Conservation (phyloP, 2,329 filamentous ascomycete species). For the Aureobasidium sp. region DNA sequence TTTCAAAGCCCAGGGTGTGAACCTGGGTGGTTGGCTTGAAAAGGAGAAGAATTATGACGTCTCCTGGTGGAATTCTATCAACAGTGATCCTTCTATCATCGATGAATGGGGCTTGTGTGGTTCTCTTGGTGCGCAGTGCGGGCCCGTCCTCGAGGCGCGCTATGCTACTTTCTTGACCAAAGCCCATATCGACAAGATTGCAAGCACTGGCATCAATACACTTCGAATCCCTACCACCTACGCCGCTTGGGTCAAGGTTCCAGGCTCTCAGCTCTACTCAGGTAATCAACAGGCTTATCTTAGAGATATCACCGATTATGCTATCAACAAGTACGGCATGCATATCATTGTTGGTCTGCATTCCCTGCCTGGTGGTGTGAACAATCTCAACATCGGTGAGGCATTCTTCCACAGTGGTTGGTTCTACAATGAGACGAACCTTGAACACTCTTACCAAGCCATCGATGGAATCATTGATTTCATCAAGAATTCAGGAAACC, state of each 20-base stretch:
- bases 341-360: not conserved
- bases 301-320: not conserved
- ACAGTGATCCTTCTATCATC: slow-evolving; percentile 17
- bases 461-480: not conserved
- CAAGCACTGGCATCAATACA: not conserved
- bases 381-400: not conserved
- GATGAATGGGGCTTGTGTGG: not conserved
- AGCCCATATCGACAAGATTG: not conserved
- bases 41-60: slow-evolving; percentile 21
- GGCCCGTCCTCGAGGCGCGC: not conserved
- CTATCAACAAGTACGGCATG: not conserved
- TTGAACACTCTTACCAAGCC: not conserved
- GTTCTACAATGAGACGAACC: not conserved
- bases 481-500: not conserved
- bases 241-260: not conserved
- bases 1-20: slow-evolving; percentile 21
- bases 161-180: not conserved
- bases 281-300: not conserved
- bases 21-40: slow-evolving; percentile 30
- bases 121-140: not conserved
- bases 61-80: slow-evolving; percentile 21
- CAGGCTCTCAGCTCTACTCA: not conserved
- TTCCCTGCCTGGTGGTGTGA: not conserved
- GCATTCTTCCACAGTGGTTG: not conserved
- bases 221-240: not conserved